Base-by-base conservation (phyloP, 176 grass and related monocot species). In the Eragrostis nindensis region DNA sequence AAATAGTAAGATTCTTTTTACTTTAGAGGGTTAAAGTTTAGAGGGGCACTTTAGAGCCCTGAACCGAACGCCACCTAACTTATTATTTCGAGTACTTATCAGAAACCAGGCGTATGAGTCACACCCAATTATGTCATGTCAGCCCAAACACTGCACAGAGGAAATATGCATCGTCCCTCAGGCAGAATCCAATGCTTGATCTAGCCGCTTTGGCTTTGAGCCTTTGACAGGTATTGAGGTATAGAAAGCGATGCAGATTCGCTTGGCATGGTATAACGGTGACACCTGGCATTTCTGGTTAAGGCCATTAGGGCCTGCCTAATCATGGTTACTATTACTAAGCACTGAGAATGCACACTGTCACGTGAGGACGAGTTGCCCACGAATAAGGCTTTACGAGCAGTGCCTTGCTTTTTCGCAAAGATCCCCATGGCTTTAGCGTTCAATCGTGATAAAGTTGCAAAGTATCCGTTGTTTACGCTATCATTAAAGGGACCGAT, bases 341-440 rank as follows among this genome's bases (percentile, higher is more conserved):
- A n/a, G n/a, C 26, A 38, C 57, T 21, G 18, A 52, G 55, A 41
- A 68, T 14, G 75, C 71, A 49, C 53, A 41, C 76, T 8, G 32
- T 70, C 81, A 80, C 81, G 87, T 80, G 87, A 87, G 75, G 14
- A 29, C 0, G 39, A 77, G 72, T 39, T 68, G 78, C 79, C 48
- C 39, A 76, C 69, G 62, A 75, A 79, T 62, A 61, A 54, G 47
- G 67, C 66, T 86, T 73, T 67, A 71, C 30, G 66, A 59, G 64
- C 59, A 1, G 29, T 57, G 74, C 46, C 54, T 72, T n/a, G 32
- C 21, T 59, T 67, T 75, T 67, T 40, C 21, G 73, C 74, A 83
- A 66, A 78, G 73, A 71, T 77, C 80, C 18, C 65, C 29, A 42
- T 26, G 57, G 74, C 73, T 83, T 83, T 86, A 63, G 24, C 75